Evolutionary conservation across 768 basidiomycete species (phyloP).

Genomic region (Russula ochroleuca): DNA sequence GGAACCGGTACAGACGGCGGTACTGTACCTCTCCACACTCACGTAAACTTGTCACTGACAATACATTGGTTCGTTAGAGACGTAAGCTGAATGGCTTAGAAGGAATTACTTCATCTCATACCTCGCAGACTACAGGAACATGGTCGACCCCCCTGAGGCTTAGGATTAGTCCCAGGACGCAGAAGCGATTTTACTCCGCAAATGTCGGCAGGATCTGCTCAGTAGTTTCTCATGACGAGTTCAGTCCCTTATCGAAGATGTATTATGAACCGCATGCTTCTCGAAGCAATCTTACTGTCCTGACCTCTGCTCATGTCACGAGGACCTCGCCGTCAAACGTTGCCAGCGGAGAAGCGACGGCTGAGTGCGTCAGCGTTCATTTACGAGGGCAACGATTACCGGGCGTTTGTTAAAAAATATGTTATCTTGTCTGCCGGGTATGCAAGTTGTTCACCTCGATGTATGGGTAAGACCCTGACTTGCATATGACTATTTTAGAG

Average conservation of each 20-base stretch:
- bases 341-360: not conserved
- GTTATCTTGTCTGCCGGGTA: conserved; percentile 27
- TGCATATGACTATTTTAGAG: not conserved
- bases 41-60: not conserved
- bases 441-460: not conserved
- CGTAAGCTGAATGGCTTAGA: conserved; percentile 10
- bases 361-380: conserved; percentile 19
- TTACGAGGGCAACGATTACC: conserved; percentile 12
- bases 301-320: too few relatives aligned
- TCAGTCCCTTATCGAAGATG: conserved; percentile 8
- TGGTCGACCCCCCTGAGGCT: conserved; percentile 19
- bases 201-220: conserved; percentile 9
- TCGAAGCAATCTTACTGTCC: conserved; percentile 28
- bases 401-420: conserved; percentile 15
- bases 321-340: conserved; percentile 7
- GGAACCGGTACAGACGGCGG: too few relatives aligned
- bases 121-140: conserved; percentile 13
- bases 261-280: conserved; percentile 29
- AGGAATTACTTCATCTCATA: not conserved
- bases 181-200: conserved; percentile 18
- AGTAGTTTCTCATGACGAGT: too few relatives aligned
- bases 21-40: not conserved
- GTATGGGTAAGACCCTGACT: not conserved
- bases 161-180: conserved; percentile 1
- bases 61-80: conserved; percentile 18